Percentiles rank a stretch among this genome's conserved stretches.
phyloP scores from a whole-genome alignment of 1,284 basidiomycete genomes.

The Cryptococcus wingfieldii region DNA sequence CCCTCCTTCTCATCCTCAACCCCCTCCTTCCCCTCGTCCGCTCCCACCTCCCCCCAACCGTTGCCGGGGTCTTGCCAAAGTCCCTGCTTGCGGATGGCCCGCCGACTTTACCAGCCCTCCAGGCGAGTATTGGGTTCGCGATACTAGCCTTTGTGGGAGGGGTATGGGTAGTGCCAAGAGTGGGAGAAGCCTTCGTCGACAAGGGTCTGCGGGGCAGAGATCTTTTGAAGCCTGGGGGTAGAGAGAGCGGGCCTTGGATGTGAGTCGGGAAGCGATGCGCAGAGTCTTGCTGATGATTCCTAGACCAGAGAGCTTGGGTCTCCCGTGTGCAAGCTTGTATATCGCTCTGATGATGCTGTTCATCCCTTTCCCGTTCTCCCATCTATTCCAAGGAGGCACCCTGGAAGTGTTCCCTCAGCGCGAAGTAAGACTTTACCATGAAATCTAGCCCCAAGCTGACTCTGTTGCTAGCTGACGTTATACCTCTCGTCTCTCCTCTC shows the following conservation, averaged over 20 bases:
- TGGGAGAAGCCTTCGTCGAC: slow-evolving; percentile 68
- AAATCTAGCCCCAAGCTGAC: not conserved
- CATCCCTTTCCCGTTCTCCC: slow-evolving; percentile 82
- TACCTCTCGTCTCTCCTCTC: slow-evolving; percentile 91
- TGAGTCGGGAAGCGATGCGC: slow-evolving; percentile 50
- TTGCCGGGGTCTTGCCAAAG: slow-evolving; percentile 15
- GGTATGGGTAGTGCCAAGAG: slow-evolving; percentile 66
- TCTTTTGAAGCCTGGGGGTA: slow-evolving; percentile 61
- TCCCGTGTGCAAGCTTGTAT: slow-evolving; percentile 85
- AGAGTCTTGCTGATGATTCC: not conserved
- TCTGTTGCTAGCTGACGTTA: slow-evolving; percentile 64
- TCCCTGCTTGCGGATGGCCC: not conserved
- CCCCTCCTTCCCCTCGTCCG: slow-evolving; percentile 37
- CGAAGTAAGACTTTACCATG: slow-evolving; percentile 56
- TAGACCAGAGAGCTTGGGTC: slow-evolving; percentile 89
- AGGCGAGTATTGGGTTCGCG: slow-evolving; percentile 70
- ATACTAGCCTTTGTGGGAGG: slow-evolving; percentile 71
- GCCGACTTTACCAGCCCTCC: slow-evolving; percentile 36
- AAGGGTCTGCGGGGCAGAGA: slow-evolving; percentile 76
- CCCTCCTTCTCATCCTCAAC: slow-evolving; percentile 34
- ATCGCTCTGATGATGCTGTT: slow-evolving; percentile 79
- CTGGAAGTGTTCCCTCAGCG: slow-evolving; percentile 72
- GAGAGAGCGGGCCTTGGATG: slow-evolving; percentile 57
- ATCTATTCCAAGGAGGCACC: slow-evolving; percentile 53
- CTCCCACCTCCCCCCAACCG: slow-evolving; percentile 21